Evolutionary conservation across 768 basidiomycete species (phyloP), one percentile per base, ranked within the genome.

Genomic region (Leccinum olivaceopallidum): DNA sequence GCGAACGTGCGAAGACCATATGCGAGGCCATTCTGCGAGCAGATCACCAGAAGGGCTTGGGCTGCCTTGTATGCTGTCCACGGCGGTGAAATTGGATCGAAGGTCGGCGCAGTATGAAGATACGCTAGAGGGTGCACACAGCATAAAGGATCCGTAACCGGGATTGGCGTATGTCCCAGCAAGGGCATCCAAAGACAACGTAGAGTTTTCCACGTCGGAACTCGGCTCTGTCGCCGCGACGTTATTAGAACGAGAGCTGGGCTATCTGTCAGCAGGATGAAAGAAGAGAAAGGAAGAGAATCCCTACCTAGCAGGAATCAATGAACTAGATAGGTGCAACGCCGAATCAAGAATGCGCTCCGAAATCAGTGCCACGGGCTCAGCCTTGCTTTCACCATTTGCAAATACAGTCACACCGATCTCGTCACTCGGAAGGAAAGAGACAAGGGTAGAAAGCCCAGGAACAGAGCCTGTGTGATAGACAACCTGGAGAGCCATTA

Each of bases 1-100:
- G 5, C 77, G 75, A 18, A 78, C 39, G 61, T 82, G 80, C n/a
- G 76, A 73, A 0, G 72, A 66, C 75, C 74, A 78, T 32, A 72
- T 28, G 13, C 72, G 73, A 3, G 72, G 68, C 72, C 76, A 77
- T 16, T 61, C 66, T 0, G 71, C 72, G 58, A 76, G 65, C 6
- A 78, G 67, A 20, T 72, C 67, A 4, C 32, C 34, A 16, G 16
- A 30, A 14, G 32, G 28, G n/a, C 18, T 56, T 7, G 55, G 39
- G 26, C 30, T 16, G 0, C 55, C 53, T 8, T 61, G 60, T 20
- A 26, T 60, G 26, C 63, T 6, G n/a, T 76, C 71, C 16, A 76
- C 63, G 8, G 60, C 30, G 18, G 68, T 14, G 57, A 78, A 79
- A 22, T 73, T 64, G 8, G 65, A 62, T 16, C 65, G 64, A n/a